A percentile compares a stretch with the other conserved stretches of the same genome.
Evolutionary conservation across 2,329 filamentous ascomycete species (phyloP).

Genomic region (Epicoccum nigrum): DNA sequence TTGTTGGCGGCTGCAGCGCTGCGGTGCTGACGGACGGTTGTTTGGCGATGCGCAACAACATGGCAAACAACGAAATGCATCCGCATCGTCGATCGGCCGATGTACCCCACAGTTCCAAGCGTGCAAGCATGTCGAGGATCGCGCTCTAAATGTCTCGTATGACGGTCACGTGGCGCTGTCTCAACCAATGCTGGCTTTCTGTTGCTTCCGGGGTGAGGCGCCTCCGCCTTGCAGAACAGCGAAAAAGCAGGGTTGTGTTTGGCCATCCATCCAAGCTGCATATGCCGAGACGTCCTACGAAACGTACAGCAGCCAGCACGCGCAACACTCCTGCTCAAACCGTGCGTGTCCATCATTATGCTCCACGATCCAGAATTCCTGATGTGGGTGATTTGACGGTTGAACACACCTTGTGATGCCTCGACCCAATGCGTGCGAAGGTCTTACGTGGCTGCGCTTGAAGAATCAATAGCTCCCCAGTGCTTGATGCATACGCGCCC

Average conservation of each 20-base stretch:
- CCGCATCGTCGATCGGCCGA: slow-evolving; percentile 17
- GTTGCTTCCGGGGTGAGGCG: slow-evolving; percentile 4
- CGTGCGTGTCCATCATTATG: neutral
- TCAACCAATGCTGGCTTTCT: slow-evolving; percentile 11
- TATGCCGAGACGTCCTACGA: neutral
- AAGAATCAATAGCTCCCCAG: too few species aligned
- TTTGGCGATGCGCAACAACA: slow-evolving; percentile 11
- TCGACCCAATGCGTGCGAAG: too few species aligned
- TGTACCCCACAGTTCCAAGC: slow-evolving; percentile 20
- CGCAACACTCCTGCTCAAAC: neutral
- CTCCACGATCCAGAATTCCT: neutral
- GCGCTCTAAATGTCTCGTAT: slow-evolving; percentile 14
- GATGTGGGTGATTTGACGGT: neutral
- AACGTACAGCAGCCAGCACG: neutral
- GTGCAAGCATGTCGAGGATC: slow-evolving; percentile 10
- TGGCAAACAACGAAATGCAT: slow-evolving; percentile 15
- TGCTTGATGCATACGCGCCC: too few species aligned
- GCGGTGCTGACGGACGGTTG: neutral
- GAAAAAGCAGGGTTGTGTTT: slow-evolving; percentile 13
- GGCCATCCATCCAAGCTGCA: neutral
- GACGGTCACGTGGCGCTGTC: slow-evolving; percentile 14
- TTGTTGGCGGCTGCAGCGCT: neutral
- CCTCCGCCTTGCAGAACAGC: slow-evolving; percentile 12
- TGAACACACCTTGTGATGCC: neutral
- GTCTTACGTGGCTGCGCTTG: too few species aligned